These are phyloP conservation scores for Dillenia turbinata DNA, from an alignment of 164 flowering plant species.

Conservation along the genomic window DNA sequence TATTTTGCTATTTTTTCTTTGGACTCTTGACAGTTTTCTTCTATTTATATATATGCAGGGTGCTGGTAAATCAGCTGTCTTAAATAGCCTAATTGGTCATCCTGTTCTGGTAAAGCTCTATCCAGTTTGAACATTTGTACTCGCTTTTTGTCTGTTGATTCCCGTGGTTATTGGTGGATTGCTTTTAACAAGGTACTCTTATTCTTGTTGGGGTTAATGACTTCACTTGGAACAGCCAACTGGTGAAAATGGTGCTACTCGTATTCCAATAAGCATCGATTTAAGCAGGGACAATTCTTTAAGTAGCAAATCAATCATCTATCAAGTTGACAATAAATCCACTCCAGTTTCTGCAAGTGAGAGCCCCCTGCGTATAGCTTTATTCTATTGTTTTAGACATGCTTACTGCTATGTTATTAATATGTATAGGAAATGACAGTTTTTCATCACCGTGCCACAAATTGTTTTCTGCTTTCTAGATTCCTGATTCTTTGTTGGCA, in stretches of 20 bases:
- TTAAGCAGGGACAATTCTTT: constrained; percentile 64
- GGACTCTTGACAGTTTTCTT: too few relatives aligned
- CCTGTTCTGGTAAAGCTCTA: constrained; percentile 75
- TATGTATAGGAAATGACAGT: too few relatives aligned
- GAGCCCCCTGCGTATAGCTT: constrained; percentile 16
- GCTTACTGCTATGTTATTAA: neutral
- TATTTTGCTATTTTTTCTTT: too few relatives aligned
- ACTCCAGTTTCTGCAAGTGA: constrained; percentile 97
- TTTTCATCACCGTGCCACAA: too few relatives aligned
- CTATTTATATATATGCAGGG: constrained; percentile 38
- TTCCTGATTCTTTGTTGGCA: too few relatives aligned
- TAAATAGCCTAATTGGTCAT: constrained; percentile 95
- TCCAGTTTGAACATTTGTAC: neutral
- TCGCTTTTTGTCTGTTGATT: neutral
- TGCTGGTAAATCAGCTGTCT: constrained; percentile 93
- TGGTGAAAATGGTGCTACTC: constrained; percentile 99
- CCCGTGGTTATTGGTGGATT: neutral
- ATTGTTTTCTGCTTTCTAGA: too few relatives aligned
- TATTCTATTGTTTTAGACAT: neutral
- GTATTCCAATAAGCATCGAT: constrained; percentile 88
- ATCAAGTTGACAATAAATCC: constrained; percentile 89
- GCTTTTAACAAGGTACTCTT: neutral
- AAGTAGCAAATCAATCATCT: constrained; percentile 68
- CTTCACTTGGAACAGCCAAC: constrained; percentile 61
- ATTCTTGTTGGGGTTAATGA: neutral